phyloP scores from a whole-genome alignment of 768 basidiomycete genomes.

The Collybia mongolica region DNA sequence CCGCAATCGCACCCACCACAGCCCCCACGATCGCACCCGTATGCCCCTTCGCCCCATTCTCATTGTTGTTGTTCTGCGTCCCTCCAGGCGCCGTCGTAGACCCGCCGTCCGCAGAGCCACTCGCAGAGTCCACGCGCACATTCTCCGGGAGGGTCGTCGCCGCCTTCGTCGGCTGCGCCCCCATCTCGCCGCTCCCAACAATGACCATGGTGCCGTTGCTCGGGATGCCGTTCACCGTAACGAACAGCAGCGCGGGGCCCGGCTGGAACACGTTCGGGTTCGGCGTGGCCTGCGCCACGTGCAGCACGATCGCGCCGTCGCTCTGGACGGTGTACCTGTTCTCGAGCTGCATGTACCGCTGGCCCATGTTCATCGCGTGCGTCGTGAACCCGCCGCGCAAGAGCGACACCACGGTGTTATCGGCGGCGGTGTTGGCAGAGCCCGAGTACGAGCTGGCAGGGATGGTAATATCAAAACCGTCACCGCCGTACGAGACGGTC shows the following conservation, averaged over 20 bases:
- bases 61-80: constrained; percentile 11
- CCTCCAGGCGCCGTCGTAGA: constrained; percentile 6
- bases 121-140: constrained; percentile 39
- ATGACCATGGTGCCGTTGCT: constrained; percentile 65
- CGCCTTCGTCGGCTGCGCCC: constrained; percentile 46
- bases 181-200: constrained; percentile 67
- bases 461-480: constrained; percentile 73
- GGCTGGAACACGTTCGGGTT: constrained; percentile 86
- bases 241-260: constrained; percentile 70
- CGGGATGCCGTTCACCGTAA: constrained; percentile 74
- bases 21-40: constrained; percentile 47
- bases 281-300: constrained; percentile 81
- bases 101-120: constrained; percentile 31
- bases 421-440: constrained; percentile 65
- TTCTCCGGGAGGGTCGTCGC: constrained; percentile 49
- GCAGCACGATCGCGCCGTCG: constrained; percentile 74
- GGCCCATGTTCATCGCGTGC: constrained; percentile 88
- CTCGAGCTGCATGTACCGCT: constrained; percentile 71
- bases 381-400: constrained; percentile 83
- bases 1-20: constrained; percentile 51
- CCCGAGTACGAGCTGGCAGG: constrained; percentile 66
- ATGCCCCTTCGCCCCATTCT: constrained; percentile 24
- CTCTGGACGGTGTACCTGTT: constrained; percentile 70
- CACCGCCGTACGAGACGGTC: constrained; percentile 81
- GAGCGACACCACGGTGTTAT: constrained; percentile 73